Base-by-base conservation (phyloP, 192 early-diverging fungal genomes). In the Funneliformis mosseae region DNA sequence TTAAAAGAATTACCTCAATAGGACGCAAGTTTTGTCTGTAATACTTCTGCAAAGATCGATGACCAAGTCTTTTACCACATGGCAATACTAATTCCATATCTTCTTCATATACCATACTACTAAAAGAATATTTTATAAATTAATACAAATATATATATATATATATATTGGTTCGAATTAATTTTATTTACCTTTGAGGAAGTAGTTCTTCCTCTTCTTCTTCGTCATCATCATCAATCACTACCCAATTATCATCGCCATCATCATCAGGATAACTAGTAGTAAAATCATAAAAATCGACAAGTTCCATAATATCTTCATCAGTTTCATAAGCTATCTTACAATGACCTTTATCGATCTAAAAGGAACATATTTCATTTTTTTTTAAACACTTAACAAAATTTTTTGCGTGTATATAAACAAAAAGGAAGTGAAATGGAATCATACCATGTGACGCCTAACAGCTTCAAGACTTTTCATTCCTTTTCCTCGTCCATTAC, bases 301-400 rank as follows among this genome's bases (percentile, higher is more conserved):
- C 92, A 70, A 99, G 85, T 83, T 98, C 98, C 79, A 94, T 87
- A 74, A 93, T 90, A 80, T 99, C 97, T 5, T 92, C 91, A 38
- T 95, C 98, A 69, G 93, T 92, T 73, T 98, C 96, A 83, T 98
- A 98, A n/a, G 92, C 92, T 81, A 99, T 95, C 88, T 95, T 98
- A 83, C 94, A 95, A 84, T 99, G 98, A 27, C 96, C 96, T 88
- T 98, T 98, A 84, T 95, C 94, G 46, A 89, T 80, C 92, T 93
- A 81, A 46, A 38, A 39, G 62, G 16, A 75, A n/a, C n/a, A n/a
- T n/a, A n/a, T n/a, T n/a, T n/a, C n/a, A 12, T 12, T 3, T 18
- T 11, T 28, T 27, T 12, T 21, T 21, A 23, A 3, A 42, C 23
- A 25, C 1, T 12, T n/a, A n/a, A n/a, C 39, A 27, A 68, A 28